A percentile compares a stretch with the other conserved stretches of the same genome.
Evolutionary conservation across 140 eudicot genomes (phyloP).

Genomic region (Senecio squalidus): DNA sequence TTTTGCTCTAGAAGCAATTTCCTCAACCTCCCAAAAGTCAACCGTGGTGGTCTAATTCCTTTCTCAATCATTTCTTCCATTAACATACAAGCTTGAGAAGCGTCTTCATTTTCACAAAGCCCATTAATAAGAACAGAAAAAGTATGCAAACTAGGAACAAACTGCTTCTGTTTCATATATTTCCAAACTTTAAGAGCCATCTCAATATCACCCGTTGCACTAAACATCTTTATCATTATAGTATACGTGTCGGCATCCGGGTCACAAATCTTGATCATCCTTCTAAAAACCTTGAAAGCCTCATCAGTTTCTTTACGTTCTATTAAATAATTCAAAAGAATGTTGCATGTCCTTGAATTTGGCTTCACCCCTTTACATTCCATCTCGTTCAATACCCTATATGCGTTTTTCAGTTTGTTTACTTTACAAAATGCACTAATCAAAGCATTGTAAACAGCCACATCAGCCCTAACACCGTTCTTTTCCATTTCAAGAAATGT

Average conservation of each 20-base stretch:
- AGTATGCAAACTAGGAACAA: conserved; percentile 93
- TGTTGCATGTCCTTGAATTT: conserved; percentile 87
- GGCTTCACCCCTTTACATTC: conserved; percentile 58
- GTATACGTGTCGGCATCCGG: conserved; percentile 92
- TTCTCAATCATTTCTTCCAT: conserved; percentile 97
- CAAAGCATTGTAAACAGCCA: conserved; percentile 75
- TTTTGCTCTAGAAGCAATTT: conserved; percentile 70
- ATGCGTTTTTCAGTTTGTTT: conserved; percentile 57
- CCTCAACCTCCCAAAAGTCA: conserved; percentile 64
- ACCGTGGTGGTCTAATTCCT: conserved; percentile 80
- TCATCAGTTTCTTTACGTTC: conserved; percentile 60
- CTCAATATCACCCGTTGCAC: conserved; percentile 53
- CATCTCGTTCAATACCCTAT: conserved; percentile 81
- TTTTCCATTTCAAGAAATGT: conserved; percentile 89
- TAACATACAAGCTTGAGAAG: conserved; percentile 65
- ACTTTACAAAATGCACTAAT: conserved; percentile 92
- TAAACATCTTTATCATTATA: conserved; percentile 86
- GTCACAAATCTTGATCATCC: conserved; percentile 70
- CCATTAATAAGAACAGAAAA: conserved; percentile 75
- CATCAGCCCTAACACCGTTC: conserved; percentile 60
- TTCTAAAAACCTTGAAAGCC: conserved; percentile 78
- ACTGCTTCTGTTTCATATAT: conserved; percentile 73
- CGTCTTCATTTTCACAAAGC: conserved; percentile 63
- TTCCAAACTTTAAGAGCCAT: conserved; percentile 76
- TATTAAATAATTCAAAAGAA: conserved; percentile 63